These are phyloP conservation scores for Blastocystis hominis DNA, from an alignment of 352 stramenopile species.

Conservation along the genomic window DNA sequence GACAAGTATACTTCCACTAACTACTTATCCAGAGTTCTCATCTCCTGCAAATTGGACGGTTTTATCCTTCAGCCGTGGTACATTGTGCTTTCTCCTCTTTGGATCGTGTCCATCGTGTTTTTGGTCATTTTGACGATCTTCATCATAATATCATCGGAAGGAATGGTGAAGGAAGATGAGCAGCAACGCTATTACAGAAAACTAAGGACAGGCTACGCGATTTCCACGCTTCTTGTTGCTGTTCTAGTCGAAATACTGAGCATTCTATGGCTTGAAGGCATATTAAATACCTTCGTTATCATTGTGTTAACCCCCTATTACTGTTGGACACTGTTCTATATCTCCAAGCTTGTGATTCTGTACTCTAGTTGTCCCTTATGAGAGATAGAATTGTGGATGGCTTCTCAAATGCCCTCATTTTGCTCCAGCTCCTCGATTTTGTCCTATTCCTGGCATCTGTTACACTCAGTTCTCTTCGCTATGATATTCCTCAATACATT, in stretches of 20 bases:
- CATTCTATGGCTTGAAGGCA: background rate
- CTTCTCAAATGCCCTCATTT: background rate
- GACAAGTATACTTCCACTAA: background rate
- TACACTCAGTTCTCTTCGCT: background rate
- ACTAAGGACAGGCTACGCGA: background rate
- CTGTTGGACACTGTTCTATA: background rate
- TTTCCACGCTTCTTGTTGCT: background rate
- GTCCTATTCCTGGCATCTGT: background rate
- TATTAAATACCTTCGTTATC: background rate
- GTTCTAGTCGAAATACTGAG: background rate
- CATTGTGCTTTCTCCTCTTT: conserved; percentile 5
- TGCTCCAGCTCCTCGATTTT: background rate
- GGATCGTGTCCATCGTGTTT: background rate
- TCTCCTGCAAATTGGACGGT: background rate
- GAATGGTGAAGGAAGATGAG: background rate
- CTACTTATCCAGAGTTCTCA: background rate
- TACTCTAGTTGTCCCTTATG: background rate
- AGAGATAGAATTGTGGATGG: background rate
- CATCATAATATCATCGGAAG: background rate
- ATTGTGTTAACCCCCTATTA: background rate
- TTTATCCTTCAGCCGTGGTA: conserved; percentile 1
- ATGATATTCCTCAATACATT: background rate
- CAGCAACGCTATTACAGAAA: background rate
- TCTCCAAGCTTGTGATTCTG: background rate
- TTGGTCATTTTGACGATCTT: background rate